Evolutionary conservation across 345 rosid species (phyloP), one percentile per base, ranked within the genome.

Genomic region (Eucalyptus grandis): DNA sequence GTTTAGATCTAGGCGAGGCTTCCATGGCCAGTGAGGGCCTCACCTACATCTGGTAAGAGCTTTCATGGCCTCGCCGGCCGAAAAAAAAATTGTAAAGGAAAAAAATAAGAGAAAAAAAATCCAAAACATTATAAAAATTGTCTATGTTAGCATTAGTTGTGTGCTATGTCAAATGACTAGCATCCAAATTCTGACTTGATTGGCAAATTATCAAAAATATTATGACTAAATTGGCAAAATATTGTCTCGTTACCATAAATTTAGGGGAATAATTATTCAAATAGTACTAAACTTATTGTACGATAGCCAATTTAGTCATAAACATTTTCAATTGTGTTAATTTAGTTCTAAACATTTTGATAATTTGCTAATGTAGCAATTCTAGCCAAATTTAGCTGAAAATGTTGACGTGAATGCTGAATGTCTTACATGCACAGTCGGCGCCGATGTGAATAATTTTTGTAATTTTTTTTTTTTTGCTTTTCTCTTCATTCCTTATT

Each of bases 301-400:
- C 0, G 7, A 5, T 3, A 1, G 4, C 8, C 1, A 34, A 34
- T 72, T 72, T 3, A 19, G 0, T 37, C 0, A 0, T 17, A 34
- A 72, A 34, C 1, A 1, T 72, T 34, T 34, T 34, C 8, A 34
- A 72, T 72, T 17, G 0, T 1, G 6, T 10, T 43, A 37, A 21
- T 77, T 77, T 77, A 40, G 8, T 77, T 2, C 0, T 77, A 77
- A 40, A 21, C 2, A 0, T 77, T 21, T 77, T 77, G 12, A 40
- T 5, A 8, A 21, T 21, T 77, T 77, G 3, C 5, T 14, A 40
- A 77, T 77, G 15, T 77, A 40, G 5, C 44, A 8, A 21, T 77
- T 40, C 7, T 6, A 3, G 7, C 24, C 5, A 37, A 40, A 77
- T 77, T 40, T 77, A 27, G 7, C 2, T 0, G 5, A 14, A 77